Evolutionary conservation across 2,329 filamentous ascomycete species (phyloP), one percentile per base, ranked within the genome.

Genomic region (Ilyonectria robusta): DNA sequence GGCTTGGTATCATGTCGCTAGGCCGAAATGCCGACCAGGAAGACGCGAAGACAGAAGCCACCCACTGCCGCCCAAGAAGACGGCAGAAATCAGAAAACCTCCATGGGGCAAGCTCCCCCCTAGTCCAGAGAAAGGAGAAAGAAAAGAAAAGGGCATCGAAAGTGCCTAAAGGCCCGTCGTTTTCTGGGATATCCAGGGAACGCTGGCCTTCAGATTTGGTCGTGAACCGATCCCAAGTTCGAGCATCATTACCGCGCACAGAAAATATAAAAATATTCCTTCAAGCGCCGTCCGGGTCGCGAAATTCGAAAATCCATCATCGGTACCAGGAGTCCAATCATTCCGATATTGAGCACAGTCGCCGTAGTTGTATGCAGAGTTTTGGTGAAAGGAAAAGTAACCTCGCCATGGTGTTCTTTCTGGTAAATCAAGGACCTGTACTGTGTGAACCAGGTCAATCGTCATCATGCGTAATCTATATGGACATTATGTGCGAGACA

Each of bases 371-470:
- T 54, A 58, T 53, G 29, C 37, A 55, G 40, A 53, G 61, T 65
- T 51, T 48, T 62, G 57, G 46, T 17, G 44, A 66, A 51, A 69
- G 54, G 11, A 50, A 67, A 58, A 66, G 40, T 40, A 51, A 65
- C 33, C 40, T 62, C 70, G 42, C 65, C 58, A 44, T 48, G 44
- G 44, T 54, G 58, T 50, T 60, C 59, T 44, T 57, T 59, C 62
- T 55, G 26, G 54, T 64, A 53, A 63, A 67, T 60, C 40, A 68
- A 59, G 55, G 70, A 67, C 76, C 76, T 77, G 76, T 78, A 64
- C 75, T 78, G 76, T 78, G 59, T 74, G 58, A 70, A 74, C 75
- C 75, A 75, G 73, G 73, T 64, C 72, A 23, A 48, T 64, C 65
- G 46, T 69, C 62, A 57, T 69, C 66, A 70, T 72, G 64, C 62